Evolutionary conservation across 352 stramenopile genomes (phyloP).

Genomic region (Globisporangium nunn): DNA sequence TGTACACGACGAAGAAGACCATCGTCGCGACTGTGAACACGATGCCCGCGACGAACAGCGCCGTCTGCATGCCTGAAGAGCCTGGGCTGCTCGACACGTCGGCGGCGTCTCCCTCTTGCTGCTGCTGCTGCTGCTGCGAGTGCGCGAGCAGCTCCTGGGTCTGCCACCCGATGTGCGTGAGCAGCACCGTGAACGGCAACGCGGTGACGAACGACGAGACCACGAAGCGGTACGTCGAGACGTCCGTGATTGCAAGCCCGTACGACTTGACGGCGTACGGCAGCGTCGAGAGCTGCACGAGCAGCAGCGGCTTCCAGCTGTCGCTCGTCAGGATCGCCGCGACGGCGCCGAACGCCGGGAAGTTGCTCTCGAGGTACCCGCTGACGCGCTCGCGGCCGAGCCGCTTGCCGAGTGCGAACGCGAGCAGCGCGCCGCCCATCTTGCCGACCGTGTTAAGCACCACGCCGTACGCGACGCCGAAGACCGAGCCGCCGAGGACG

Average conservation of each 20-base stretch:
- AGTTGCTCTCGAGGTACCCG: conserved; percentile 48
- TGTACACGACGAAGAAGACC: conserved; percentile 47
- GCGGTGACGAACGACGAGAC: conserved; percentile 49
- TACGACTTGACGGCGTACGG: conserved; percentile 74
- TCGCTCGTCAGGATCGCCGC: conserved; percentile 44
- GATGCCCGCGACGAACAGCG: conserved; percentile 22
- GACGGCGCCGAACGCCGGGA: conserved; percentile 43
- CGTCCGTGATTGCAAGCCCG: conserved; percentile 57
- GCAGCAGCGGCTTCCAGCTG: conserved; percentile 64
- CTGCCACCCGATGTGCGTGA: conserved; percentile 58
- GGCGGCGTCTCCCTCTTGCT: conserved; percentile 16
- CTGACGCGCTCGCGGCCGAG: conserved; percentile 44
- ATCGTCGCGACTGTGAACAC: conserved; percentile 35
- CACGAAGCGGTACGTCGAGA: conserved; percentile 44
- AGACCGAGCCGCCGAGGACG: conserved; percentile 55
- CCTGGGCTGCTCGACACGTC: conserved; percentile 6
- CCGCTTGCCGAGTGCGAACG: conserved; percentile 51
- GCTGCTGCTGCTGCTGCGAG: conserved; percentile 8
- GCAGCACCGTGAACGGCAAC: conserved; percentile 47
- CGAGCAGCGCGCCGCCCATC: conserved; percentile 48
- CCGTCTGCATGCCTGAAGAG: conserved; percentile 9
- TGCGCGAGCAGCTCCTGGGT: conserved; percentile 34
- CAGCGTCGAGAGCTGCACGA: conserved; percentile 67
- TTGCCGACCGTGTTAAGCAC: conserved; percentile 58
- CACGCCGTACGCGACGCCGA: conserved; percentile 37